Conservation (phyloP, 768 basidiomycete genomes). For the Saitozyma sp. region DNA sequence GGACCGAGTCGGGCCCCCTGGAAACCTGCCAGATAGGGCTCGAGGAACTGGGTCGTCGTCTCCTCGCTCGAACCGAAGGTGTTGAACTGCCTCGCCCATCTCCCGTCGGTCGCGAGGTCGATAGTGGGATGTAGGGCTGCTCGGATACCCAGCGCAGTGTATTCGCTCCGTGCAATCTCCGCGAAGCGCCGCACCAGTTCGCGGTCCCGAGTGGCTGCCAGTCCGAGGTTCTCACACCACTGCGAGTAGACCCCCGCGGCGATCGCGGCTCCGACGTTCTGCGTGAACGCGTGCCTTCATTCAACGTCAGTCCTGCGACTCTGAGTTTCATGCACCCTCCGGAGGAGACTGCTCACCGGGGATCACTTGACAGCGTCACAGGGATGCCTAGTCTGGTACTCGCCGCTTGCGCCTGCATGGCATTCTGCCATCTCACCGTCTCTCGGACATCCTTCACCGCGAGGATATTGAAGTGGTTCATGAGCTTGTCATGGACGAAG, state of each 20-base stretch:
- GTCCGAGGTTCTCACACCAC: slow-evolving; percentile 16
- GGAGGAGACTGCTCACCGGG: not conserved
- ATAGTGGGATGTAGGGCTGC: slow-evolving; percentile 15
- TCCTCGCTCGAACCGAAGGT: slow-evolving; percentile 12
- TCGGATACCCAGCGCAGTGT: slow-evolving; percentile 13
- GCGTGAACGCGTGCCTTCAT: slow-evolving; percentile 6
- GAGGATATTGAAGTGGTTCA: slow-evolving; percentile 14
- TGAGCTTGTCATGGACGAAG: not conserved
- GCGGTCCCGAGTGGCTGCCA: slow-evolving; percentile 11
- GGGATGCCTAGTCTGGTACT: slow-evolving; percentile 5
- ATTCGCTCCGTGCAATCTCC: slow-evolving; percentile 18
- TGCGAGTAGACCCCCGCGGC: slow-evolving; percentile 10
- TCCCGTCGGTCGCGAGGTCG: slow-evolving; percentile 14
- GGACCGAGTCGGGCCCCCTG: slow-evolving; percentile 4
- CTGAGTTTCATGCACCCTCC: too few species aligned
- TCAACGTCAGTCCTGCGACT: too few species aligned
- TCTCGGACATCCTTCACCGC: slow-evolving; percentile 3
- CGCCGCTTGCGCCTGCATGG: slow-evolving; percentile 6
- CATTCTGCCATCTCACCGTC: slow-evolving; percentile 3
- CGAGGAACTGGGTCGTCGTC: slow-evolving; percentile 3
- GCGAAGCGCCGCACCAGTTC: slow-evolving; percentile 13
- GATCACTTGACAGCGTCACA: slow-evolving; percentile 11
- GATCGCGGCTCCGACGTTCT: slow-evolving; percentile 9
- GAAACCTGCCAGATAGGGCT: slow-evolving; percentile 5
- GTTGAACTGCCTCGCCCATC: slow-evolving; percentile 12